Conservation (phyloP, 805 yeast species). For the Nakazawaea anatomiae region DNA sequence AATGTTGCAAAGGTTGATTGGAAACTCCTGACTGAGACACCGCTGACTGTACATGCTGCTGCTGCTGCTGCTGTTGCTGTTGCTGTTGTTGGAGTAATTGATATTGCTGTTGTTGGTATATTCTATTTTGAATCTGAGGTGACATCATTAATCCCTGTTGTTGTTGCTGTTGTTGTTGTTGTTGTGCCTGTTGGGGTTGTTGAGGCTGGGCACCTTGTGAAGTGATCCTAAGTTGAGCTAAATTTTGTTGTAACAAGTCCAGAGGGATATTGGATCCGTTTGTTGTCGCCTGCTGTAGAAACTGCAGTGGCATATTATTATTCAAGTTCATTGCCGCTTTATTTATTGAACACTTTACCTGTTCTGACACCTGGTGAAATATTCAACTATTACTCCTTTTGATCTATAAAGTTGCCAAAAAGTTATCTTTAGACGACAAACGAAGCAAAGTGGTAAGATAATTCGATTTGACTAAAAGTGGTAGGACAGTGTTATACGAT, state of each 20-base stretch:
- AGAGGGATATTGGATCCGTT: constrained; percentile 7
- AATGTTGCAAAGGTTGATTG: constrained; percentile 8
- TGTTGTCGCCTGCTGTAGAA: constrained; percentile 8
- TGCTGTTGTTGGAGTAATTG: constrained; percentile 20
- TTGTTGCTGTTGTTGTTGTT: constrained; percentile 11
- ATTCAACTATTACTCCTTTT: no score
- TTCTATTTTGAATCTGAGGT: constrained; percentile 26
- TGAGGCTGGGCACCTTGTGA: constrained; percentile 11
- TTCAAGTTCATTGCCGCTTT: neutral
- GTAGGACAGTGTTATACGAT: no score
- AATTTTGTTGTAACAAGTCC: constrained; percentile 13
- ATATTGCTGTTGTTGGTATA: constrained; percentile 21
- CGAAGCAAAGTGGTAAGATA: no score
- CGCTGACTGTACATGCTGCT: constrained; percentile 5
- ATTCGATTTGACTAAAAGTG: no score
- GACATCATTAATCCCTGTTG: constrained; percentile 27
- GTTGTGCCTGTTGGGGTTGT: constrained; percentile 17
- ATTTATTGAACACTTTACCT: no score
- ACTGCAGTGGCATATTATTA: constrained; percentile 12
- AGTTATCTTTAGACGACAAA: no score
- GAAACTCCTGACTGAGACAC: constrained; percentile 2
- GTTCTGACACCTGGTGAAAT: no score
- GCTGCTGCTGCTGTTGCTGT: constrained; percentile 11
- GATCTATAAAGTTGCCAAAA: no score
- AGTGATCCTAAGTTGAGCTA: constrained; percentile 9